phyloP scores from a whole-genome alignment of 1,139 yeast genomes.

The Schwanniomyces etchellsii region DNA sequence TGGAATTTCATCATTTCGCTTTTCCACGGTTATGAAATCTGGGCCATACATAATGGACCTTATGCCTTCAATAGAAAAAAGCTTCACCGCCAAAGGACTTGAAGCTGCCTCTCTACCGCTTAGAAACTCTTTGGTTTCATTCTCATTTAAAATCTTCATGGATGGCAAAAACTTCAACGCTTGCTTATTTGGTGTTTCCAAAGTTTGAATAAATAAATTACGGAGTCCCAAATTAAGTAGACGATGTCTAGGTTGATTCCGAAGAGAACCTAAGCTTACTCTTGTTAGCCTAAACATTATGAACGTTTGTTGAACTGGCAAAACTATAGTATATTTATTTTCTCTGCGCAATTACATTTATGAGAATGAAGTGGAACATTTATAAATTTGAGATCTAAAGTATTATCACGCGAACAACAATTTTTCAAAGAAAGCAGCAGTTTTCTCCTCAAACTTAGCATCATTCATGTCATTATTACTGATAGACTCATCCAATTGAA shows the following conservation, averaged over 20 bases:
- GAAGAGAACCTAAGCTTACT: too few relatives aligned
- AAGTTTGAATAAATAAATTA: constrained; percentile 33
- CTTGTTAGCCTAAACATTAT: too few relatives aligned
- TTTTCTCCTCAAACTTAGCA: constrained; percentile 46
- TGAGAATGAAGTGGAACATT: too few relatives aligned
- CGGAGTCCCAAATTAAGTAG: too few relatives aligned
- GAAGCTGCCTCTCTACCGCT: constrained; percentile 52
- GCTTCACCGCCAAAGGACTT: constrained; percentile 50
- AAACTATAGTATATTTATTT: too few relatives aligned
- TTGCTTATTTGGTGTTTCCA: constrained; percentile 43
- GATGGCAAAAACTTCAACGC: constrained; percentile 45
- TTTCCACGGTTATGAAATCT: constrained; percentile 80
- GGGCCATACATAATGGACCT: constrained; percentile 50
- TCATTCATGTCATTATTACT: constrained; percentile 42
- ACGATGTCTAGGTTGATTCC: too few relatives aligned
- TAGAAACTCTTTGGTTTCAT: constrained; percentile 48
- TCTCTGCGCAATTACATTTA: too few relatives aligned
- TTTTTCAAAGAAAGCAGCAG: constrained; percentile 49
- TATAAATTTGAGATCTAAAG: too few relatives aligned
- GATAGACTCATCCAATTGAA: constrained; percentile 76
- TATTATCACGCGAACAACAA: constrained; percentile 26
- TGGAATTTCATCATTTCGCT: constrained; percentile 39
- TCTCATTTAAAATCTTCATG: constrained; percentile 35
- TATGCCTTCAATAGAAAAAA: constrained; percentile 48
- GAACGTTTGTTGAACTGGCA: too few relatives aligned